Conservation (phyloP, 257 asterid species). For the Schizonepeta tenuifolia region DNA sequence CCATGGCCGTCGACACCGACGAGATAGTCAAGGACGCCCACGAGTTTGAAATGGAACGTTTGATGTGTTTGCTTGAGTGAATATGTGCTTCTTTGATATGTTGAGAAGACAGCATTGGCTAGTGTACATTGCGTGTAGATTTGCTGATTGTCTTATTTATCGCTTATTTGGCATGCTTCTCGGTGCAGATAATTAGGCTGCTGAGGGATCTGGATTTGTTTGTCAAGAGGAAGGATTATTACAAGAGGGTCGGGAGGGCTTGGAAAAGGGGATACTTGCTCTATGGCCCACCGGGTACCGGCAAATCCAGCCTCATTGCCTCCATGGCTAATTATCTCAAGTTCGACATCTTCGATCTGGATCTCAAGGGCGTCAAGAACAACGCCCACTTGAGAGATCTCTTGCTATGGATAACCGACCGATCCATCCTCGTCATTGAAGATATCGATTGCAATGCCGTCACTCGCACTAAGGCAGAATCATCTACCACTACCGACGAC, state of each 20-base stretch:
- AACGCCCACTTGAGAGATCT: background rate
- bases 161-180: conserved; percentile 10
- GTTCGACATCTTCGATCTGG: conserved; percentile 72
- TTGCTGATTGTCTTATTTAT: conserved; percentile 6
- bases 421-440: background rate
- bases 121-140: background rate
- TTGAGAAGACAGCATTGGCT: background rate
- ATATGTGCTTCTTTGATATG: background rate
- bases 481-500: too few species aligned
- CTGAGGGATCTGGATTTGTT: background rate
- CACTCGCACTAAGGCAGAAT: too few species aligned
- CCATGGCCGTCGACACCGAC: too few species aligned
- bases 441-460: background rate
- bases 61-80: background rate
- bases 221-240: too few species aligned
- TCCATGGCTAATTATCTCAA: conserved; percentile 72
- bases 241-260: conserved; percentile 32
- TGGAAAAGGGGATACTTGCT: conserved; percentile 82
- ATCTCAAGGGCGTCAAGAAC: background rate
- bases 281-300: conserved; percentile 85
- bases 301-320: conserved; percentile 76
- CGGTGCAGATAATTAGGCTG: conserved; percentile 76
- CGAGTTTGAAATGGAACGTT: background rate
- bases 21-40: too few species aligned
- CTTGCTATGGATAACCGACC: background rate